A percentile compares a stretch with the other conserved stretches of the same genome.
Evolutionary conservation across 2,329 filamentous ascomycete genomes (phyloP).

Genomic region (Penicillium sclerotigenum): DNA sequence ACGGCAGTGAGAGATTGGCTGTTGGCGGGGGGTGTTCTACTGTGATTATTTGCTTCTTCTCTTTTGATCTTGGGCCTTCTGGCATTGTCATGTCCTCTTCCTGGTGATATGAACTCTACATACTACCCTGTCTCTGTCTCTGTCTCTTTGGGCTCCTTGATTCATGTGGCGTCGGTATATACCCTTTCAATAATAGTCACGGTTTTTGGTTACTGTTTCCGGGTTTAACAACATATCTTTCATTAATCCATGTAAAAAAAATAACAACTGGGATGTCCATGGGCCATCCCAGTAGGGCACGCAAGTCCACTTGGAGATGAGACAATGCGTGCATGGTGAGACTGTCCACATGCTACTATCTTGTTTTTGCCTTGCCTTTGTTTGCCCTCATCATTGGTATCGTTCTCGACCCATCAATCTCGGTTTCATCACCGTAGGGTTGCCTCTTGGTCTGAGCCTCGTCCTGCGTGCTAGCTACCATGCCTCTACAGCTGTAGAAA

Average conservation of each 20-base stretch:
- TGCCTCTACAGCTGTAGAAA: neutral
- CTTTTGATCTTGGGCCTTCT: neutral
- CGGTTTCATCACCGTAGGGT: neutral
- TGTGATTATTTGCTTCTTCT: neutral
- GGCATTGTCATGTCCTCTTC: conserved; percentile 1
- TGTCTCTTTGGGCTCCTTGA: neutral
- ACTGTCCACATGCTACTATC: neutral
- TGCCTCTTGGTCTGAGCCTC: neutral
- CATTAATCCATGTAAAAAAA: neutral
- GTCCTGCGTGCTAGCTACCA: neutral
- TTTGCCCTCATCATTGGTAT: neutral
- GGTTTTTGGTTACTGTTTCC: neutral
- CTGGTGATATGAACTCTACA: neutral
- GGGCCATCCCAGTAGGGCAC: neutral
- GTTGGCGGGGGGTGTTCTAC: neutral
- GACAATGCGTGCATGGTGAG: neutral
- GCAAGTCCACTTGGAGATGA: neutral
- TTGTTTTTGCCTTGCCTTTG: neutral
- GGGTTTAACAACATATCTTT: neutral
- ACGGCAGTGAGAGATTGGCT: conserved; percentile 25
- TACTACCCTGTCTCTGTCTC: neutral
- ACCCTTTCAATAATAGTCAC: conserved; percentile 6
- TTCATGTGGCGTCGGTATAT: conserved; percentile 11
- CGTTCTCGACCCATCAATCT: neutral
- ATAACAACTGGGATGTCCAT: neutral